Percentiles rank a stretch among this genome's conserved stretches.
These are phyloP conservation scores for Entamoeba histolytica DNA, from an alignment of 208 protist species.

Conservation along the genomic window DNA sequence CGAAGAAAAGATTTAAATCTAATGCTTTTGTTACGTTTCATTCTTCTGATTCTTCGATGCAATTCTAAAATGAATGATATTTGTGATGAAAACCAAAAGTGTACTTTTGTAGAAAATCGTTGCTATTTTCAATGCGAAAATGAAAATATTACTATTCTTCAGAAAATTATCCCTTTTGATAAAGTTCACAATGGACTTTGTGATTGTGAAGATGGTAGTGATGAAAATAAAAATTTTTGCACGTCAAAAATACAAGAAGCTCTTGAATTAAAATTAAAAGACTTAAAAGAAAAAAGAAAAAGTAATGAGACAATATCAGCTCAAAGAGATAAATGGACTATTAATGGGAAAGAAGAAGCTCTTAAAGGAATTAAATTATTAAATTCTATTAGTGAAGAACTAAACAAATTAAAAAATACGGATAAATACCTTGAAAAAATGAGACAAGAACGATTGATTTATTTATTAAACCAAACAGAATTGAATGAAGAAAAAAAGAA, in stretches of 20 bases:
- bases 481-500: not conserved
- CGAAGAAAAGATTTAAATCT: no score
- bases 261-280: not conserved
- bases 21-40: no score
- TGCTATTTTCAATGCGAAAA: not conserved
- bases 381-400: not conserved
- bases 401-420: not conserved
- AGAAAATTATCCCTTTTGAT: not conserved
- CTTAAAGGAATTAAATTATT: not conserved
- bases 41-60: no score
- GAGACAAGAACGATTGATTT: not conserved
- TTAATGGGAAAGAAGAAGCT: not conserved
- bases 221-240: not conserved
- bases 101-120: no score
- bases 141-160: not conserved
- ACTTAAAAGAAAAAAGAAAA: not conserved
- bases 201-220: not conserved
- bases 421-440: not conserved
- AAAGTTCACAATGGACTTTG: not conserved
- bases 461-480: not conserved
- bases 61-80: no score
- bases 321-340: not conserved
- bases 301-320: not conserved
- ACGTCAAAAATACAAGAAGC: not conserved
- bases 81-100: no score